Base-by-base conservation (phyloP, 352 stramenopile species). In the Phytophthora melonis region DNA sequence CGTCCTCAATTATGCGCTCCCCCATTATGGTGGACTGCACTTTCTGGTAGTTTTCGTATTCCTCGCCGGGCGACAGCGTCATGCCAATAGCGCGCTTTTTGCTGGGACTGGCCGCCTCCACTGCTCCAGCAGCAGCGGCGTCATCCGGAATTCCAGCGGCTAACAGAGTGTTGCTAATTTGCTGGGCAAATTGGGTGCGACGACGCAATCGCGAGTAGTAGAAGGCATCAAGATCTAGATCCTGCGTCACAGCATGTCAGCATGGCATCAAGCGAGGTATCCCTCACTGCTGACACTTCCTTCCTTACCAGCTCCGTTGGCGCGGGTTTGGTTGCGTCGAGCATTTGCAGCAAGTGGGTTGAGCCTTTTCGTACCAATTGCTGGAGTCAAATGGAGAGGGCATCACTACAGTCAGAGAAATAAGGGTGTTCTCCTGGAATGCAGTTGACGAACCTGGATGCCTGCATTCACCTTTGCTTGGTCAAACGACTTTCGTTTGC, bases 11-110 rank as follows among this genome's bases (percentile, higher is more conserved):
- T 21, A 67, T 53, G 5, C 64, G 61, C 8, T 69, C 32, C 3
- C 23, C 61, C 43, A 77, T 45, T 39, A 81, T 87, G 30, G 77
- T 83, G 3, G 77, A 74, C 39, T 81, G 68, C 49, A 91, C 62
- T 70, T 90, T 90, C 63, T 89, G 79, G 61, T 89, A 90, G 53
- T 92, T 87, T 74, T 90, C 84, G 54, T 90, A 92, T 49, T 92
- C 84, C 65, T 92, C 84, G 21, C 82, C 84, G 1, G 84, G 84
- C 21, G 84, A 92, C 32, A 92, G 82, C 18, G 84, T 86, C 82
- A 92, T 87, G 63, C 75, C 80, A 41, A 92, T 87, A 47, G 82
- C 77, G 10, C 84, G 77, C 25, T 61, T 72, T 75, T 82, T 80
- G 14, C 72, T 80, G 0, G 75, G 80, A 56, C 80, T 79, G 58